Evolutionary conservation across 2,329 filamentous ascomycete species (phyloP).

Genomic region (Bisporella sp.): DNA sequence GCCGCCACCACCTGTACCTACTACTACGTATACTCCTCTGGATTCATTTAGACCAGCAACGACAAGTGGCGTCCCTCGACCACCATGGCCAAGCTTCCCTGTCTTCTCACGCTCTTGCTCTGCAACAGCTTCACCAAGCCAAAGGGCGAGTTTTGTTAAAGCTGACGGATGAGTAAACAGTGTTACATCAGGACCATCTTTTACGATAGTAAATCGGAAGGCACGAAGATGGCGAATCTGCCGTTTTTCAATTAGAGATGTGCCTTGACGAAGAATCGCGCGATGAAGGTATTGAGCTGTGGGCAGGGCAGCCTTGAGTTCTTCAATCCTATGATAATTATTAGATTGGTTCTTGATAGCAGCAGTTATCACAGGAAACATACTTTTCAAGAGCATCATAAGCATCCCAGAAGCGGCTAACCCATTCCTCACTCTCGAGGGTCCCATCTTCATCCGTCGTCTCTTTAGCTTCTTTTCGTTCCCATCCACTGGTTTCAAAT

Average conservation of each 20-base stretch:
- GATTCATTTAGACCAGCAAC: constrained; percentile 85
- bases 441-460: constrained; percentile 37
- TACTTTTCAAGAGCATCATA: constrained; percentile 67
- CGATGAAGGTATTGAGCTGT: constrained; percentile 85
- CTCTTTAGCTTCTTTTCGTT: constrained; percentile 34
- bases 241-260: constrained; percentile 82
- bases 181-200: constrained; percentile 85
- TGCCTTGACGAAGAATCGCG: constrained; percentile 89
- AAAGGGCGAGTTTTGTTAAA: constrained; percentile 85
- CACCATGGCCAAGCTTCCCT: constrained; percentile 61
- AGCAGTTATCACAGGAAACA: background rate
- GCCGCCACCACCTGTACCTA: constrained; percentile 72
- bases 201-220: constrained; percentile 93
- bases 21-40: constrained; percentile 82
- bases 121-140: constrained; percentile 86
- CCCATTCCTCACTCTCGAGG: constrained; percentile 55
- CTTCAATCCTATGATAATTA: constrained; percentile 53
- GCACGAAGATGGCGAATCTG: constrained; percentile 89
- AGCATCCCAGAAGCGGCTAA: constrained; percentile 62
- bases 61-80: constrained; percentile 76
- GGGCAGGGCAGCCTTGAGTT: constrained; percentile 68
- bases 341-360: background rate
- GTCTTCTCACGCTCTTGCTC: constrained; percentile 78
- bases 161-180: constrained; percentile 91
- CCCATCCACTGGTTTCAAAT: constrained; percentile 24